Percentiles rank a stretch among this genome's conserved stretches.
These are phyloP conservation scores for Aureobasidium zeae DNA, from an alignment of 2,329 filamentous ascomycete genomes.

Conservation along the genomic window DNA sequence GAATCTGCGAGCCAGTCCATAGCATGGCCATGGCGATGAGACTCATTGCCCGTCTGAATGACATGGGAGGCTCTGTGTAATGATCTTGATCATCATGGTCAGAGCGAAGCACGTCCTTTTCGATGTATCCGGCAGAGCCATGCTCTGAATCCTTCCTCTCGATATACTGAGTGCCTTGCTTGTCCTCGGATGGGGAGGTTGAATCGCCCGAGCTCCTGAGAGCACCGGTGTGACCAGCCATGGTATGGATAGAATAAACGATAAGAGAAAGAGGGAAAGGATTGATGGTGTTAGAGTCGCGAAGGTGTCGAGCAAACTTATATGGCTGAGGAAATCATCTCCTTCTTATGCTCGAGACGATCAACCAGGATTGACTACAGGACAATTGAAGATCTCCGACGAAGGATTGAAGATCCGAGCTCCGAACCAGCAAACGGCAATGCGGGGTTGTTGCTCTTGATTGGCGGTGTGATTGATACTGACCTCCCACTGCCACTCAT, in stretches of 20 bases:
- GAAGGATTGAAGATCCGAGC: not conserved
- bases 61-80: slow-evolving; percentile 35
- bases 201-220: not conserved
- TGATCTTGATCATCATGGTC: slow-evolving; percentile 41
- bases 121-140: slow-evolving; percentile 36
- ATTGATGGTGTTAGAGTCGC: not conserved
- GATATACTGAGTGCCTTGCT: slow-evolving; percentile 21
- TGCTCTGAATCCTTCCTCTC: slow-evolving; percentile 32
- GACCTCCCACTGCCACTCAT: not conserved
- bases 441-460: slow-evolving; percentile 6
- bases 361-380: not conserved
- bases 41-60: slow-evolving; percentile 44
- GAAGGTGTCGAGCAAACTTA: not conserved
- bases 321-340: not conserved
- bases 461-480: slow-evolving; percentile 1
- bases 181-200: not conserved
- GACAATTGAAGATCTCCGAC: not conserved
- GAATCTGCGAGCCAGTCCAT: slow-evolving; percentile 53
- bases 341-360: not conserved
- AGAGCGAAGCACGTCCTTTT: slow-evolving; percentile 38
- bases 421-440: not conserved
- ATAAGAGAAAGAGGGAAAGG: not conserved
- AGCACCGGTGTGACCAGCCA: not conserved
- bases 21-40: slow-evolving; percentile 51
- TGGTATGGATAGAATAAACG: not conserved